A percentile compares a stretch with the other conserved stretches of the same genome.
phyloP scores from a whole-genome alignment of 1,139 yeast genomes.

The Yamadazyma atlantica region DNA sequence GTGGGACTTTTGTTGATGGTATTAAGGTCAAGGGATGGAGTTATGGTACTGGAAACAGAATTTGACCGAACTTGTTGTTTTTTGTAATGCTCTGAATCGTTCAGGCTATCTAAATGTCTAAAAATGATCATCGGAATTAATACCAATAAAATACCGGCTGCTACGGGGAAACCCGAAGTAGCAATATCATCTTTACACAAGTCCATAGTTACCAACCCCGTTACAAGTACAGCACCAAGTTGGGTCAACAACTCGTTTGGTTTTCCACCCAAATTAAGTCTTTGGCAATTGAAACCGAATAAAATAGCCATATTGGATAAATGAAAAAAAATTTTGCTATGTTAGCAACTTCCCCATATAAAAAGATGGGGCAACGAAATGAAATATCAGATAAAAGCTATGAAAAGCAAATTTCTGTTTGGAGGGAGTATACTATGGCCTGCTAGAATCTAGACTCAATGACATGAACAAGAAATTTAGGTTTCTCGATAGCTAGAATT shows the following conservation, averaged over 20 bases:
- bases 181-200: neutral
- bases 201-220: neutral
- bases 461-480: neutral
- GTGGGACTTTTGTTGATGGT: neutral
- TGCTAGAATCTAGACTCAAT: too few species aligned
- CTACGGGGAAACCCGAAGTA: neutral
- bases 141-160: neutral
- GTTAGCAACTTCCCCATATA: neutral
- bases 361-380: neutral
- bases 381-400: too few species aligned
- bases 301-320: neutral
- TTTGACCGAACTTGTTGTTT: neutral
- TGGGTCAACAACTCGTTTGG: neutral
- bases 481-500: too few species aligned
- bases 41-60: neutral
- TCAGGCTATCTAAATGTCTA: neutral
- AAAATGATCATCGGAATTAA: neutral
- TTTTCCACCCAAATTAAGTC: too few species aligned
- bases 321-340: neutral
- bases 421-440: too few species aligned
- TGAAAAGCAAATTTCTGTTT: too few species aligned
- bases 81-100: neutral
- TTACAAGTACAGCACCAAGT: neutral
- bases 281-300: too few species aligned
- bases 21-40: neutral